These are phyloP conservation scores for Eimeria brunetti DNA, from an alignment of 169 alveolate genomes.

Conservation along the genomic window DNA sequence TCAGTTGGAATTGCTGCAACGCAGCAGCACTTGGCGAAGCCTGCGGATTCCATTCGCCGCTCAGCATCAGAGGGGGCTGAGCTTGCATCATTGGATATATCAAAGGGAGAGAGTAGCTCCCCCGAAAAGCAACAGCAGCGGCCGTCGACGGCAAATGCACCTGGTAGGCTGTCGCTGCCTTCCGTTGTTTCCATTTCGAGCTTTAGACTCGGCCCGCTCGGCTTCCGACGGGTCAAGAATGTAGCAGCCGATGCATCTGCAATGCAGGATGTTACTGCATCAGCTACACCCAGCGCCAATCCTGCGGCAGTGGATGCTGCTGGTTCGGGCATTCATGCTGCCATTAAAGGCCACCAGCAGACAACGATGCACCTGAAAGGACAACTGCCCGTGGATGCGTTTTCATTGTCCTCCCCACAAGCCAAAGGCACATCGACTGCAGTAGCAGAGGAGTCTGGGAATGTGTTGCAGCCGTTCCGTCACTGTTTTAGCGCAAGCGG, in stretches of 20 bases:
- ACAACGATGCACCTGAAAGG: background rate
- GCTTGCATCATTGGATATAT: constrained; percentile 35
- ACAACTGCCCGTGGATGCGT: background rate
- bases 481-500: constrained; percentile 11
- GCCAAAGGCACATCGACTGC: background rate
- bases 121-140: constrained; percentile 36
- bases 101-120: background rate
- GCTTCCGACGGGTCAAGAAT: constrained; percentile 11
- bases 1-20: constrained; percentile 12
- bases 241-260: constrained; percentile 19
- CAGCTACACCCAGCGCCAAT: constrained; percentile 34
- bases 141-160: constrained; percentile 48
- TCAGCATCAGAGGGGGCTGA: constrained; percentile 65
- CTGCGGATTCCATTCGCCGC: constrained; percentile 38
- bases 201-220: constrained; percentile 51
- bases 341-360: background rate
- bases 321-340: background rate
- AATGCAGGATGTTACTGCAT: background rate
- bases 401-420: background rate
- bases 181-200: constrained; percentile 59
- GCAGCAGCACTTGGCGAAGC: constrained; percentile 44
- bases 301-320: constrained; percentile 18
- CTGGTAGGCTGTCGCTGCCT: constrained; percentile 67
- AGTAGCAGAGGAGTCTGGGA: constrained; percentile 1
- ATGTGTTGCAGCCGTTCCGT: constrained; percentile 5